Percentiles rank a stretch among this genome's conserved stretches.
Evolutionary conservation across 75 land plant genomes (phyloP).

Genomic region (Cunninghamia lanceolata): DNA sequence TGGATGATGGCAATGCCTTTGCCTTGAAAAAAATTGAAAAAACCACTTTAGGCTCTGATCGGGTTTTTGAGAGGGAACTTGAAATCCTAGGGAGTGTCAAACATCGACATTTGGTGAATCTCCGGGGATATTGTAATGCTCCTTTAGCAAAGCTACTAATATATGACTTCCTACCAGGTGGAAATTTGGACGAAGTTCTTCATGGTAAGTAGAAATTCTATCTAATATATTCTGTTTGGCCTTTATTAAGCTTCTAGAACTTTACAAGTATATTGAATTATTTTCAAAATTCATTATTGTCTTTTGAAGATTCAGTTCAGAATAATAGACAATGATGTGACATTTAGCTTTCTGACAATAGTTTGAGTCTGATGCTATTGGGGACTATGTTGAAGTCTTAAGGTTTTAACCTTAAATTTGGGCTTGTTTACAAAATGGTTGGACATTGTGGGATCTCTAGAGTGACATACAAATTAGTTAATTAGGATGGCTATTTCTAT

Average conservation of each 20-base stretch:
- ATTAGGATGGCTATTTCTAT: too few species aligned
- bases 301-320: background rate
- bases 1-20: conserved; percentile 97
- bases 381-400: background rate
- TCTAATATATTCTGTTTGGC: background rate
- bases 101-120: conserved; percentile 88
- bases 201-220: conserved; percentile 57
- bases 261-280: background rate
- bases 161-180: conserved; percentile 85
- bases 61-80: conserved; percentile 85
- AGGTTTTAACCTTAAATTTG: background rate
- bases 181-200: conserved; percentile 85
- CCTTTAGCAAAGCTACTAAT: conserved; percentile 81
- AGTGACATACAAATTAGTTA: too few species aligned
- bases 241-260: background rate
- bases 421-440: background rate
- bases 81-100: conserved; percentile 93
- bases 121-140: conserved; percentile 92
- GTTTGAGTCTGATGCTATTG: background rate
- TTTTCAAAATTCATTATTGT: background rate
- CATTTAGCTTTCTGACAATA: background rate
- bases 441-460: too few species aligned
- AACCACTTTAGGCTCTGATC: conserved; percentile 66
- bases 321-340: background rate
- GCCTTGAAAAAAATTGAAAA: conserved; percentile 85